Evolutionary conservation across 257 asterid genomes (phyloP).

Genomic region (Knoxia roxburghii): DNA sequence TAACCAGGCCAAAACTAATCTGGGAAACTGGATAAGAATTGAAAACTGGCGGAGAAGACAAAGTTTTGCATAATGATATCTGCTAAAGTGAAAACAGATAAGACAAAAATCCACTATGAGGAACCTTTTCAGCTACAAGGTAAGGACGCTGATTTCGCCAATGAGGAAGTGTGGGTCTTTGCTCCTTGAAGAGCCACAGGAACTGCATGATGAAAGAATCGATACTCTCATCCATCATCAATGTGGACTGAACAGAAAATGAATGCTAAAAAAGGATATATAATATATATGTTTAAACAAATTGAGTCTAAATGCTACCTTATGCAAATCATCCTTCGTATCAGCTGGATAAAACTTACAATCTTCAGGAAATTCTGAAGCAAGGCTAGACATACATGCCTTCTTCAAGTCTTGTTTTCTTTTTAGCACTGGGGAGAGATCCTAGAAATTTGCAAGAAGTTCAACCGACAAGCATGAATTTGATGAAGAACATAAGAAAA

Average conservation of each 20-base stretch:
- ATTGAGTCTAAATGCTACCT: constrained; percentile 38
- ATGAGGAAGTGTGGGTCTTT: constrained; percentile 66
- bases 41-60: not conserved
- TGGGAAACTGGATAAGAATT: not conserved
- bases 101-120: not conserved
- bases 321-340: constrained; percentile 74
- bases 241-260: not conserved
- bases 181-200: constrained; percentile 80
- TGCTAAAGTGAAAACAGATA: not conserved
- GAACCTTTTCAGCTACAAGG: constrained; percentile 83
- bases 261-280: not conserved
- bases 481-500: not conserved
- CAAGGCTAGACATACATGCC: constrained; percentile 50
- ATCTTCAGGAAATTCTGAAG: constrained; percentile 92
- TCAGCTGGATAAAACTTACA: constrained; percentile 87
- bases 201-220: constrained; percentile 41
- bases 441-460: constrained; percentile 40
- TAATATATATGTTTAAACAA: not conserved
- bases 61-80: not conserved
- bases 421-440: constrained; percentile 64
- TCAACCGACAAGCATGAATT: not conserved
- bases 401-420: constrained; percentile 63
- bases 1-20: not conserved
- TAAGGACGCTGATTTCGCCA: constrained; percentile 86
- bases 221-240: not conserved